phyloP scores from a whole-genome alignment of 1,284 basidiomycete genomes.

The Volvariella surrecta region DNA sequence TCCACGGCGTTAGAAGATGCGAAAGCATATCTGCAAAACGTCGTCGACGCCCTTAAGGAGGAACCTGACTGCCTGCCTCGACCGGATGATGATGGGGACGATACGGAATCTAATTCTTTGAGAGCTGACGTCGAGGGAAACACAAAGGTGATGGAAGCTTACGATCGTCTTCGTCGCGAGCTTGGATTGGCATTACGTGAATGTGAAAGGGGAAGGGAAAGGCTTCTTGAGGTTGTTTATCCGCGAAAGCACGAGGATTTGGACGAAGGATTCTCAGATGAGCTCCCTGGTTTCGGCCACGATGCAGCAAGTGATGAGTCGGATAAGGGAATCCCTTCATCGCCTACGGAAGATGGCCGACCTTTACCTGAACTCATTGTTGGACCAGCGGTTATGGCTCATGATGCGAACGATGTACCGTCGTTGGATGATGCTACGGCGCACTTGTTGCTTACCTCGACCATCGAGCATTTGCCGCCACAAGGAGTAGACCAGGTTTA shows the following conservation, averaged over 20 bases:
- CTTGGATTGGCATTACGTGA: slow-evolving; percentile 67
- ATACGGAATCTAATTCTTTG: not conserved
- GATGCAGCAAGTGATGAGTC: slow-evolving; percentile 43
- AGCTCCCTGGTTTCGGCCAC: slow-evolving; percentile 40
- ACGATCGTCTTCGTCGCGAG: slow-evolving; percentile 65
- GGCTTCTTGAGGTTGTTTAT: slow-evolving; percentile 47
- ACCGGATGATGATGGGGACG: slow-evolving; percentile 10
- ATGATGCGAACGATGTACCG: slow-evolving; percentile 13
- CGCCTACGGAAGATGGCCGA: slow-evolving; percentile 20
- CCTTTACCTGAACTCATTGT: slow-evolving; percentile 9
- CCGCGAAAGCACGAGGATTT: slow-evolving; percentile 26
- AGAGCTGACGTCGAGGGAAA: slow-evolving; percentile 19
- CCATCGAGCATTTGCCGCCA: slow-evolving; percentile 44
- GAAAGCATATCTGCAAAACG: slow-evolving; percentile 49
- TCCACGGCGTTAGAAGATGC: slow-evolving; percentile 60
- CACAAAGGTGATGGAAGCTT: slow-evolving; percentile 47
- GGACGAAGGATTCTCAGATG: slow-evolving; percentile 30
- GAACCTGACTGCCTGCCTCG: slow-evolving; percentile 10
- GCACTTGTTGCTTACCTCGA: slow-evolving; percentile 43
- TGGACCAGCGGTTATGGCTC: slow-evolving; percentile 12
- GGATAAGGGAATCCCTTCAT: slow-evolving; percentile 34
- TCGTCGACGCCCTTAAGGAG: slow-evolving; percentile 44
- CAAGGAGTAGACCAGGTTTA: slow-evolving; percentile 70
- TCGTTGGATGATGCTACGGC: slow-evolving; percentile 45
- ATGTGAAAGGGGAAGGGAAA: slow-evolving; percentile 67